Percentiles rank a stretch among this genome's conserved stretches.
These are phyloP conservation scores for Chrysoporthe deuterocubensis DNA, from an alignment of 2,329 filamentous ascomycete genomes.

Conservation along the genomic window DNA sequence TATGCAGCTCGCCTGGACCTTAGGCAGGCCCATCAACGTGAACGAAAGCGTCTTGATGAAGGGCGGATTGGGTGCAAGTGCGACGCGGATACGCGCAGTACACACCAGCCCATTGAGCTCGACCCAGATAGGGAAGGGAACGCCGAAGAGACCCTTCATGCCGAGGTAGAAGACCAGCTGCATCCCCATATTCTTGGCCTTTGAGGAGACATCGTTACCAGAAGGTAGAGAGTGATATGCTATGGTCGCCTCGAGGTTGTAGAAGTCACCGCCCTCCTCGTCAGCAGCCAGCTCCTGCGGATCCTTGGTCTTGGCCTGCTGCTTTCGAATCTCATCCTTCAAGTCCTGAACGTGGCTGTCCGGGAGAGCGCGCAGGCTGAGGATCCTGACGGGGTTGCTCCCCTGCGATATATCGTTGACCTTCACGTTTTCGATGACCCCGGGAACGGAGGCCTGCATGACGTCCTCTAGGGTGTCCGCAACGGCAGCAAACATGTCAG, in stretches of 20 bases:
- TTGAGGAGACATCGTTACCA: constrained; percentile 71
- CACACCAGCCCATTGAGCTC: constrained; percentile 91
- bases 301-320: constrained; percentile 81
- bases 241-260: constrained; percentile 89
- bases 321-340: constrained; percentile 77
- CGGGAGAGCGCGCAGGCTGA: constrained; percentile 84
- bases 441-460: constrained; percentile 93
- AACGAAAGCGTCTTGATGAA: constrained; percentile 92
- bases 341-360: constrained; percentile 81
- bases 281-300: constrained; percentile 85
- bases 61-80: constrained; percentile 87
- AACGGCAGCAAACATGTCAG: constrained; percentile 81
- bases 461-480: constrained; percentile 62
- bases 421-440: constrained; percentile 90
- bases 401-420: constrained; percentile 96
- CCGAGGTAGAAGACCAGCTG: constrained; percentile 93
- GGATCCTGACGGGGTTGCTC: constrained; percentile 83
- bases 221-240: constrained; percentile 88
- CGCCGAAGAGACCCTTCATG: constrained; percentile 83
- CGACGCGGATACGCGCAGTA: constrained; percentile 79
- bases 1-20: constrained; percentile 85
- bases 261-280: constrained; percentile 88
- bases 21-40: constrained; percentile 91
- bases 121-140: constrained; percentile 86
- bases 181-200: constrained; percentile 96